phyloP scores from a whole-genome alignment of 106 monocot species.

The Dactylorhiza incarnata region DNA sequence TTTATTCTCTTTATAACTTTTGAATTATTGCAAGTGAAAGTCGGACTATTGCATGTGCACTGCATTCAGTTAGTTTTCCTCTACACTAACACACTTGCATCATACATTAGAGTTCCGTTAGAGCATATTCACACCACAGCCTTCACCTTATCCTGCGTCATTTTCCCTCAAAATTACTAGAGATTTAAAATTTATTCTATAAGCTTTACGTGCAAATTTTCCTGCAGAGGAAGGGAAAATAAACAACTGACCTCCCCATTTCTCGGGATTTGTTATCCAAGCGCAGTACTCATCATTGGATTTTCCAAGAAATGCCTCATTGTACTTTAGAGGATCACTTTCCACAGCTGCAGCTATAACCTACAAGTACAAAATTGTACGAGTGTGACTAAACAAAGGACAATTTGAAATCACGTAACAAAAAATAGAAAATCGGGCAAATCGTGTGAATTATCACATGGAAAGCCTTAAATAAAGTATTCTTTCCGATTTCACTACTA shows the following conservation, averaged over 20 bases:
- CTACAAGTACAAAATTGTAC: conserved; percentile 18
- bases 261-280: conserved; percentile 88
- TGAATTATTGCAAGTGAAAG: no score
- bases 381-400: conserved; percentile 1
- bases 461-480: not conserved
- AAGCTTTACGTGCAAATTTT: not conserved
- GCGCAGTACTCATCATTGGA: conserved; percentile 72
- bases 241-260: conserved; percentile 83
- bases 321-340: conserved; percentile 73
- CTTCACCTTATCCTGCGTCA: no score
- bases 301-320: conserved; percentile 92
- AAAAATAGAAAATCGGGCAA: no score
- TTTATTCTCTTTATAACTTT: no score
- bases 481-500: not conserved
- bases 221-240: not conserved
- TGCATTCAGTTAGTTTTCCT: no score
- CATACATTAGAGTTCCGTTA: no score
- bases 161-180: not conserved
- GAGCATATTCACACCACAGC: no score
- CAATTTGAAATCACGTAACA: not conserved
- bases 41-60: no score
- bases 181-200: not conserved
- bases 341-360: conserved; percentile 79
- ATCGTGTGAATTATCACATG: not conserved
- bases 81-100: no score